Evolutionary conservation across 2,329 filamentous ascomycete genomes (phyloP), one percentile per base, ranked within the genome.

Genomic region (Pseudogymnoascus sp.): DNA sequence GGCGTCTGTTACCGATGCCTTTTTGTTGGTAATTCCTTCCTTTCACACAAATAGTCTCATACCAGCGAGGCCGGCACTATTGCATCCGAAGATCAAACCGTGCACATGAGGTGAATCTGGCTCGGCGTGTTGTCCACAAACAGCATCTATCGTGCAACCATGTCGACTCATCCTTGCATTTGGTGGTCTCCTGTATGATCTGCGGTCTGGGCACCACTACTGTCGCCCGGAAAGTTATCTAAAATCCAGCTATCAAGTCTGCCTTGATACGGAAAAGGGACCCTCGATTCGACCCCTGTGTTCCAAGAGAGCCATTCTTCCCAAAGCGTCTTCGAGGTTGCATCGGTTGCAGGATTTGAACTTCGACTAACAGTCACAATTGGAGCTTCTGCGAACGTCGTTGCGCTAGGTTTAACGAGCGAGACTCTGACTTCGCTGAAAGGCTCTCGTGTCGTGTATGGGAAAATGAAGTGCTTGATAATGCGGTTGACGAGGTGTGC

Each of bases 371-470:
- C 78, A 71, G 90, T 86, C 5, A 92, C 84, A 4, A 81, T 79
- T 0, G 88, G 87, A 9, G 84, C 86, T 65, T 90, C 88, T 1
- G 89, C 89, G 67, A 88, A 83, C 0, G 84, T 81, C 17, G 92
- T 85, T 0, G 89, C 89, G 10, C 86, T 84, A 2, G 89, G 89
- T 75, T 92, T 92, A 73, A 86, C 84, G 59, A 92, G 75, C 24
- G 77, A 76, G 37, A 92, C 78, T 63, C 78, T 81, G 59, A 92
- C 75, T 62, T 78, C 78, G 74, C 81, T 80, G 11, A 76, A 75
- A 21, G 76, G 69, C 41, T 77, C 72, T 37, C 71, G 70, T 64
- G n/a, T 70, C 67, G 61, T 68, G 68, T 31, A 71, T 66, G 62
- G 68, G 58, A 66, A 65, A 44, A 68, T 69, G 64, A 83, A 75